These are phyloP conservation scores for Globisporangium middletonii DNA, from an alignment of 352 stramenopile species.

Conservation along the genomic window DNA sequence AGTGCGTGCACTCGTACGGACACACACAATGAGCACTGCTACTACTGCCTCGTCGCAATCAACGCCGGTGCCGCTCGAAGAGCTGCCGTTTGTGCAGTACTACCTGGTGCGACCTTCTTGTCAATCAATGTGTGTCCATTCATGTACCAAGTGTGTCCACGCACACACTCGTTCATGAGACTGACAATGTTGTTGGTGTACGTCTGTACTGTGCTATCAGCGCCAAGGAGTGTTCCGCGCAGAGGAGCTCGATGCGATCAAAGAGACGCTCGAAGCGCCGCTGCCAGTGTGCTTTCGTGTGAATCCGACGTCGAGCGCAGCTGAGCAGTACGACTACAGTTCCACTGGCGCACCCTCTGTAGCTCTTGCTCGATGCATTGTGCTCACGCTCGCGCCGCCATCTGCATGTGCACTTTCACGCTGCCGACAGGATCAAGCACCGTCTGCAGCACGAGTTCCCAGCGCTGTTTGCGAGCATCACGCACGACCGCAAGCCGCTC, in stretches of 20 bases:
- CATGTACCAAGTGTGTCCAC: background rate
- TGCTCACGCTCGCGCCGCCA: background rate
- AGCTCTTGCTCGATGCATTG: background rate
- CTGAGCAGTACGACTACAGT: conserved; percentile 16
- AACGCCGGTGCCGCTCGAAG: conserved; percentile 3
- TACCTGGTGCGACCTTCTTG: conserved; percentile 39
- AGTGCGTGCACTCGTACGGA: background rate
- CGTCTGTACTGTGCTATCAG: conserved; percentile 12
- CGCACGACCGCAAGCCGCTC: conserved; percentile 24
- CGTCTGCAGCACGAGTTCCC: conserved; percentile 42
- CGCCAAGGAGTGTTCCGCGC: conserved; percentile 51
- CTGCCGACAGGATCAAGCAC: conserved; percentile 30
- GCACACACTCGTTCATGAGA: too few relatives aligned
- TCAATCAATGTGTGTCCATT: background rate
- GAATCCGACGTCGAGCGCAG: conserved; percentile 34
- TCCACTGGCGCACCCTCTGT: too few relatives aligned
- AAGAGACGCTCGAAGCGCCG: conserved; percentile 39
- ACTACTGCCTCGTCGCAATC: background rate
- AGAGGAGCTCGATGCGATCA: conserved; percentile 36
- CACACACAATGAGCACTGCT: background rate
- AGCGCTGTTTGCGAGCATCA: conserved; percentile 28
- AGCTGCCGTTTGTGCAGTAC: conserved; percentile 49
- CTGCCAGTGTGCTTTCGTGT: conserved; percentile 70
- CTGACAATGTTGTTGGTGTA: background rate
- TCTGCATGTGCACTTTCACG: background rate